Evolutionary conservation across 2,329 filamentous ascomycete genomes (phyloP).

Genomic region (Annulohypoxylon truncatum): DNA sequence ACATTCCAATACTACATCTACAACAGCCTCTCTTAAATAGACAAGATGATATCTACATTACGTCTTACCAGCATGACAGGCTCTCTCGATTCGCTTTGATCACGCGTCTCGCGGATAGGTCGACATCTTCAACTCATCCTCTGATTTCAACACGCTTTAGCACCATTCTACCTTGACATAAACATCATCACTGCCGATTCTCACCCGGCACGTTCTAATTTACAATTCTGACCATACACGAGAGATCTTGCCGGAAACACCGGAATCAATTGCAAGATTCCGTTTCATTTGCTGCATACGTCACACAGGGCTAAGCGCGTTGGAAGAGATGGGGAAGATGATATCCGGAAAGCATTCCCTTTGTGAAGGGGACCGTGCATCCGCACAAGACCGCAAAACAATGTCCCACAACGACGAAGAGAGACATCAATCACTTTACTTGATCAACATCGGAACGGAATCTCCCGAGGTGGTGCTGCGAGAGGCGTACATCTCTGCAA

Average conservation of each 20-base stretch:
- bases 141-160: not conserved
- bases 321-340: slow-evolving; percentile 12
- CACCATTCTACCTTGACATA: not conserved
- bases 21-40: not conserved
- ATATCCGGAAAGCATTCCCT: slow-evolving; percentile 1
- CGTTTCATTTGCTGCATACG: slow-evolving; percentile 11
- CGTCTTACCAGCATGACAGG: slow-evolving; percentile 32
- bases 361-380: not conserved
- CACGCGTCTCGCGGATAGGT: slow-evolving; percentile 22
- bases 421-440: not conserved
- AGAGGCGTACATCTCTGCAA: slow-evolving; percentile 31
- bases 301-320: slow-evolving; percentile 8
- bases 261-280: not conserved
- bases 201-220: not conserved
- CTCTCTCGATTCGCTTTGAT: slow-evolving; percentile 35
- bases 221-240: not conserved
- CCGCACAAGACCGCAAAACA: slow-evolving; percentile 3
- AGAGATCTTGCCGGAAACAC: not conserved
- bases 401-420: slow-evolving; percentile 14
- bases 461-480: slow-evolving; percentile 30
- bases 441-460: slow-evolving; percentile 11
- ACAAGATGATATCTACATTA: slow-evolving; percentile 28
- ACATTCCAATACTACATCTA: slow-evolving; percentile 1
- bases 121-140: slow-evolving; percentile 14
- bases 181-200: not conserved